A percentile compares a stretch with the other conserved stretches of the same genome.
Conservation (phyloP, 1,139 yeast genomes). For the Magnusiomyces starmeri region DNA sequence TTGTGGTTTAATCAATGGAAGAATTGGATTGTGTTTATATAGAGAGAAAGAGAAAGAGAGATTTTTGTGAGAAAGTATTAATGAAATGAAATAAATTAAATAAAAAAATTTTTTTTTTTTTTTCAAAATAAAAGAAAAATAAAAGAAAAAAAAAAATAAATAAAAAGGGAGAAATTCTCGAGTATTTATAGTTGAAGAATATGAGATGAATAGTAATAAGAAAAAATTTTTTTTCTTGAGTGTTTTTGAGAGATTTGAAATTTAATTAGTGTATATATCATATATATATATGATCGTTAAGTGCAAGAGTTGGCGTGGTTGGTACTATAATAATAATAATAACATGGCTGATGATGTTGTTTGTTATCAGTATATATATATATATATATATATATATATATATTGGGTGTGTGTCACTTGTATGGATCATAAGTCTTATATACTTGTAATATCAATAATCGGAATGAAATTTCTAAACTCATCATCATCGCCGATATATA, state of each 20-base stretch:
- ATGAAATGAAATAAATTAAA: not conserved
- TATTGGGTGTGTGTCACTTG: no score
- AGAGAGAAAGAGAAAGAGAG: not conserved
- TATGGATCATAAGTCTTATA: no score
- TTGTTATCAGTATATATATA: no score
- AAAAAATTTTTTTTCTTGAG: not conserved
- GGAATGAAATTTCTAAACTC: no score
- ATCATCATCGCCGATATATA: no score
- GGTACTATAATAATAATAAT: no score
- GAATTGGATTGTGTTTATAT: not conserved
- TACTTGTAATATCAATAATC: no score
- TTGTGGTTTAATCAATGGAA: not conserved
- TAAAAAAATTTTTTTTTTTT: not conserved
- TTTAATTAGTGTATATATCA: not conserved
- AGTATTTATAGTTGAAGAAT: not conserved
- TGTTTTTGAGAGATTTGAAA: not conserved
- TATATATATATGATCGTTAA: slow-evolving; percentile 1
- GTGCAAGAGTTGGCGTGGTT: slow-evolving; percentile 6
- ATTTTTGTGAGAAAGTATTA: not conserved
- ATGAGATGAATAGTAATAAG: not conserved
- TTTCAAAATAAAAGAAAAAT: not conserved
- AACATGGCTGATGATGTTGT: no score
- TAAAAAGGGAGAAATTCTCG: not conserved
- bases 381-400: no score
- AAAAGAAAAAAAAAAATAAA: not conserved